Conservation (phyloP, 75 land plant species). For the Selaginella moellendorffii region DNA sequence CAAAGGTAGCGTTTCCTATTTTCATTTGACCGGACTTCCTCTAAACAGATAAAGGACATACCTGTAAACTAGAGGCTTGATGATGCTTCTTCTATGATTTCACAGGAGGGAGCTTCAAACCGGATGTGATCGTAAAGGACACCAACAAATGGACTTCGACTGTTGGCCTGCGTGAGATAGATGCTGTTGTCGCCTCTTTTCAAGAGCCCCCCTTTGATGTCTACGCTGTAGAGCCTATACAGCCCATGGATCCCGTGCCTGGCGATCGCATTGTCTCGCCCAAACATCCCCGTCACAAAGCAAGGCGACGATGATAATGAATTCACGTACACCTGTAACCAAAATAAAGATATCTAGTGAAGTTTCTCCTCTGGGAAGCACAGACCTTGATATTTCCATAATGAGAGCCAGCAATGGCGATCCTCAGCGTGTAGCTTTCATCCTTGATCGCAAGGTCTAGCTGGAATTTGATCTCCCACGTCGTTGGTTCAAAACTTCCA, state of each 20-base stretch:
- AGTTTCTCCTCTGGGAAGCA: background rate
- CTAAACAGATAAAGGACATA: too few species aligned
- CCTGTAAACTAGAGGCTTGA: too few species aligned
- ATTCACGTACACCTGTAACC: constrained; percentile 38
- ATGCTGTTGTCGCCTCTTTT: constrained; percentile 36
- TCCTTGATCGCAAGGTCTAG: constrained; percentile 11
- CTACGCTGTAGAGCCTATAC: constrained; percentile 34
- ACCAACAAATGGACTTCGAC: constrained; percentile 26
- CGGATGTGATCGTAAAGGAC: constrained; percentile 57
- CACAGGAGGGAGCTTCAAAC: constrained; percentile 29
- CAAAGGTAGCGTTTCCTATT: too few species aligned
- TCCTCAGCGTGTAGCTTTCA: constrained; percentile 33
- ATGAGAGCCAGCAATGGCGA: constrained; percentile 47
- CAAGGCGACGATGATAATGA: constrained; percentile 11
- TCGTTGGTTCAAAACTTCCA: constrained; percentile 27
- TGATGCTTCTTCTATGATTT: too few species aligned
- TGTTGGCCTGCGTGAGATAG: constrained; percentile 33
- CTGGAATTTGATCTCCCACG: constrained; percentile 46
- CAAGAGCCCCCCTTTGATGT: constrained; percentile 15
- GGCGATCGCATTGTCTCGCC: constrained; percentile 52
- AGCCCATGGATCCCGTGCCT: constrained; percentile 67
- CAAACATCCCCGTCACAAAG: constrained; percentile 35
- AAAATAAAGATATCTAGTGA: background rate
- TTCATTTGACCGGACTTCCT: too few species aligned
- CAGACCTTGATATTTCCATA: constrained; percentile 35